Conservation (phyloP, 78 protist genomes). For the Speleostelium caveatum region DNA sequence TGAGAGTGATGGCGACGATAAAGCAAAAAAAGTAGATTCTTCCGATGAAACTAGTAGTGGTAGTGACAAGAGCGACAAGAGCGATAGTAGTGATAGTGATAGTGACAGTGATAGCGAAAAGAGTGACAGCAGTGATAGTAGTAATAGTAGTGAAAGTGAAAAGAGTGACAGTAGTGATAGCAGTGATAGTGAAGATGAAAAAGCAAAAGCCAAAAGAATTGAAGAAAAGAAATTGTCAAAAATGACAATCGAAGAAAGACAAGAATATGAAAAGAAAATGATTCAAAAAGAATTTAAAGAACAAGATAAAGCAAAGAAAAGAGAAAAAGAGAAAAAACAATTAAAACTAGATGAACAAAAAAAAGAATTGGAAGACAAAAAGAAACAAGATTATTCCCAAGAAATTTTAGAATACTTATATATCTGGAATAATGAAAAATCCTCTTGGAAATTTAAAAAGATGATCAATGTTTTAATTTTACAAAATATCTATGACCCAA, state of each 20-base stretch:
- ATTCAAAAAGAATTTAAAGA: conserved; percentile 53
- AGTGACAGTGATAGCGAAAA: not conserved
- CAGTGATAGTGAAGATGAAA: conserved; percentile 5
- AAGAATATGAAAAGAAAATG: conserved; percentile 15
- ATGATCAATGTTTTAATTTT: conserved; percentile 15
- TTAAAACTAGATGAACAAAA: not conserved
- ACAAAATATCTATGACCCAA: conserved; percentile 17
- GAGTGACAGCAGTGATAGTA: not conserved
- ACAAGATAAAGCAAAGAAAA: conserved; percentile 45
- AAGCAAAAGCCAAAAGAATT: conserved; percentile 5
- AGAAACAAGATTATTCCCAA: not conserved
- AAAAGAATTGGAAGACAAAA: conserved; percentile 29
- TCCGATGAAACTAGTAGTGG: not conserved
- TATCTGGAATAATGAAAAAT: conserved; percentile 38
- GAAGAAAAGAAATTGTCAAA: conserved; percentile 9
- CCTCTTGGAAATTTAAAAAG: conserved; percentile 59
- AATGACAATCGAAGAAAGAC: conserved; percentile 7
- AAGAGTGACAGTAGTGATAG: not conserved
- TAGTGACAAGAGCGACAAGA: not conserved
- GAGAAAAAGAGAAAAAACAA: conserved; percentile 47
- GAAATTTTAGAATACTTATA: conserved; percentile 29
- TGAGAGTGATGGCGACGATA: not conserved
- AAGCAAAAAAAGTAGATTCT: not conserved
- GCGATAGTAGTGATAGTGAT: conserved; percentile 4
- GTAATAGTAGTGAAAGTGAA: not conserved